A percentile compares a stretch with the other conserved stretches of the same genome.
Evolutionary conservation across 2,329 filamentous ascomycete species (phyloP).

Genomic region (Cladosporium sphaerospermum): DNA sequence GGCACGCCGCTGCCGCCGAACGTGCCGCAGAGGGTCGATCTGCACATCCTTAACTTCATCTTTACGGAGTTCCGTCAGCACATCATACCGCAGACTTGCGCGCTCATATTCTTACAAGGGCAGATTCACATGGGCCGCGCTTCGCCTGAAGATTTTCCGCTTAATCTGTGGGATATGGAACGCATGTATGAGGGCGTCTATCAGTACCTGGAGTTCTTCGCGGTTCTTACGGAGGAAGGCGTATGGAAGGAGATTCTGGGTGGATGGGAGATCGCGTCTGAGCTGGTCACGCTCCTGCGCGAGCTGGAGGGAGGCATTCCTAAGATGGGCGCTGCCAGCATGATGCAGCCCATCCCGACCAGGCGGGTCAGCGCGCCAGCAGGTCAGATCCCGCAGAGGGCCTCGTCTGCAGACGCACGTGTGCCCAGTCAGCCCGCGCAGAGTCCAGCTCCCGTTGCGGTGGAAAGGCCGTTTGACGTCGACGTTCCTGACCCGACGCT

Average conservation of each 20-base stretch:
- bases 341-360: slow-evolving; percentile 6
- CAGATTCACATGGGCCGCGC: slow-evolving; percentile 74
- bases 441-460: slow-evolving; percentile 34
- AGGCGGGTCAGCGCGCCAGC: slow-evolving; percentile 10
- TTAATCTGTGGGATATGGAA: slow-evolving; percentile 97
- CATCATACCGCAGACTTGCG: slow-evolving; percentile 88
- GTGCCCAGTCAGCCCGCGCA: slow-evolving; percentile 10
- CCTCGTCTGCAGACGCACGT: slow-evolving; percentile 12
- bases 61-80: slow-evolving; percentile 88
- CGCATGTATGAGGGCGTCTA: slow-evolving; percentile 90
- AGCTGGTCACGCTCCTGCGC: slow-evolving; percentile 78
- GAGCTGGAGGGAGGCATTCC: slow-evolving; percentile 67
- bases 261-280: slow-evolving; percentile 86
- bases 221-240: slow-evolving; percentile 77
- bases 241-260: slow-evolving; percentile 79
- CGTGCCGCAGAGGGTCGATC: slow-evolving; percentile 46
- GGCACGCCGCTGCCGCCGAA: slow-evolving; percentile 15
- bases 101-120: slow-evolving; percentile 88
- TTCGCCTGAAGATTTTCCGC: slow-evolving; percentile 79
- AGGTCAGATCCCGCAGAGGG: slow-evolving; percentile 5
- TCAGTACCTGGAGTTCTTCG: slow-evolving; percentile 90
- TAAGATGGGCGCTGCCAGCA: slow-evolving; percentile 10
- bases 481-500: slow-evolving; percentile 22
- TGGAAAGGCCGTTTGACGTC: slow-evolving; percentile 61
- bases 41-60: slow-evolving; percentile 74